phyloP scores from a whole-genome alignment of 352 stramenopile species.

The Pythium utonaiense region DNA sequence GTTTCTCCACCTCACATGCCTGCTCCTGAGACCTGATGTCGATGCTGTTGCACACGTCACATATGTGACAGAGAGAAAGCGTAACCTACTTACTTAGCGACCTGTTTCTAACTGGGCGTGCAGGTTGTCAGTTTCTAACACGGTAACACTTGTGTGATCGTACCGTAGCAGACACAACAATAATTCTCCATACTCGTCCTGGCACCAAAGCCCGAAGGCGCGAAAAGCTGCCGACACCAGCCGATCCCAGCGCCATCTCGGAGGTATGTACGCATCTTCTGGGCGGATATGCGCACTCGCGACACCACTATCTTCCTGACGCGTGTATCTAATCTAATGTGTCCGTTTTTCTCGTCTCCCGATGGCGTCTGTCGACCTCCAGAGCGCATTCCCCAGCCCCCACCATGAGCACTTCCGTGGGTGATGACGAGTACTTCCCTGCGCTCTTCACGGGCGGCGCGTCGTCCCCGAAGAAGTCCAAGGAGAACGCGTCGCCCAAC shows the following conservation, averaged over 20 bases:
- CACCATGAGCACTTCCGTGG: constrained; percentile 21
- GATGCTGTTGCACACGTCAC: not conserved
- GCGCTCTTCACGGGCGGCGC: constrained; percentile 59
- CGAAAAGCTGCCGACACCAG: constrained; percentile 22
- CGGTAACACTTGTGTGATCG: too few relatives aligned
- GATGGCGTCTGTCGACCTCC: not conserved
- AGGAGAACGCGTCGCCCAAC: constrained; percentile 43
- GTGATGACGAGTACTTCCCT: constrained; percentile 75
- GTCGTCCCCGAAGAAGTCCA: constrained; percentile 46
- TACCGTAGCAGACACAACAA: constrained; percentile 16
- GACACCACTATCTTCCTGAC: not conserved
- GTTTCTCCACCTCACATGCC: not conserved
- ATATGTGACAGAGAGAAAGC: constrained; percentile 1
- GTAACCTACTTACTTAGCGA: constrained; percentile 1
- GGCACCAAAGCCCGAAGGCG: constrained; percentile 8
- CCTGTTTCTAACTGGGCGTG: not conserved
- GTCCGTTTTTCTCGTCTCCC: not conserved
- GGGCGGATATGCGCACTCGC: not conserved
- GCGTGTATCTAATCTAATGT: not conserved
- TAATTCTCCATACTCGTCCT: not conserved
- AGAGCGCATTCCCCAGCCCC: not conserved
- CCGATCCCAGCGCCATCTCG: constrained; percentile 2
- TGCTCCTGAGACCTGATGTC: not conserved
- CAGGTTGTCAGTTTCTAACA: not conserved
- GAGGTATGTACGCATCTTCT: constrained; percentile 3